Percentiles rank a stretch among this genome's conserved stretches.
phyloP scores from a whole-genome alignment of 441 rosid genomes.

The Populus hybrid region DNA sequence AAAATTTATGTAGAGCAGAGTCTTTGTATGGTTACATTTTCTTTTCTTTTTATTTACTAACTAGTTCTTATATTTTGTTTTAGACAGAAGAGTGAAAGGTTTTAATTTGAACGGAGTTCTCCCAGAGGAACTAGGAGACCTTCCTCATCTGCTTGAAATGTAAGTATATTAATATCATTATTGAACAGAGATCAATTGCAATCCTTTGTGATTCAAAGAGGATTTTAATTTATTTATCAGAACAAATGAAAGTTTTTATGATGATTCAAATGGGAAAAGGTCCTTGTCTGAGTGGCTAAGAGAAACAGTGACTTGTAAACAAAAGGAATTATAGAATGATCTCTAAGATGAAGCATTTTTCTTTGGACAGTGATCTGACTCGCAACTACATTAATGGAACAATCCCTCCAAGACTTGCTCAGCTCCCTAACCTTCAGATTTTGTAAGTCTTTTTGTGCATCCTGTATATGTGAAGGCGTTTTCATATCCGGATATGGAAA shows the following conservation, averaged over 20 bases:
- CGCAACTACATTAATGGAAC: slow-evolving; percentile 74
- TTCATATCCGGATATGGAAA: neutral
- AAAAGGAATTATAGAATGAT: no score
- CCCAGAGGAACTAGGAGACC: slow-evolving; percentile 62
- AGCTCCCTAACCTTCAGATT: slow-evolving; percentile 37
- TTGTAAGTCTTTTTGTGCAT: slow-evolving; percentile 39
- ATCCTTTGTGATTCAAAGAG: no score
- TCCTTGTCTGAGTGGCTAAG: no score
- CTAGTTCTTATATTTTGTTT: neutral
- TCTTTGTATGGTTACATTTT: neutral
- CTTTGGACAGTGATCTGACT: slow-evolving; percentile 51
- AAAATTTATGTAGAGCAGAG: no score
- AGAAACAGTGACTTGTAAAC: no score
- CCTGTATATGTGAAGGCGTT: neutral
- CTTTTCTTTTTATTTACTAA: neutral
- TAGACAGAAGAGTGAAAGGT: slow-evolving; percentile 47
- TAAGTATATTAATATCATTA: slow-evolving; percentile 23
- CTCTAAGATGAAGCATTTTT: no score
- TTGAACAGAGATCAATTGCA: neutral
- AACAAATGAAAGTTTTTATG: no score
- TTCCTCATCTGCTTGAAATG: slow-evolving; percentile 50
- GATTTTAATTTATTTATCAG: no score
- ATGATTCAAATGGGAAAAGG: no score
- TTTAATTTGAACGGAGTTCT: slow-evolving; percentile 51
- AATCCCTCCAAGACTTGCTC: slow-evolving; percentile 50